These are phyloP conservation scores for Lodderomyces elongisporus DNA, from an alignment of 1,139 yeast species.

Conservation along the genomic window DNA sequence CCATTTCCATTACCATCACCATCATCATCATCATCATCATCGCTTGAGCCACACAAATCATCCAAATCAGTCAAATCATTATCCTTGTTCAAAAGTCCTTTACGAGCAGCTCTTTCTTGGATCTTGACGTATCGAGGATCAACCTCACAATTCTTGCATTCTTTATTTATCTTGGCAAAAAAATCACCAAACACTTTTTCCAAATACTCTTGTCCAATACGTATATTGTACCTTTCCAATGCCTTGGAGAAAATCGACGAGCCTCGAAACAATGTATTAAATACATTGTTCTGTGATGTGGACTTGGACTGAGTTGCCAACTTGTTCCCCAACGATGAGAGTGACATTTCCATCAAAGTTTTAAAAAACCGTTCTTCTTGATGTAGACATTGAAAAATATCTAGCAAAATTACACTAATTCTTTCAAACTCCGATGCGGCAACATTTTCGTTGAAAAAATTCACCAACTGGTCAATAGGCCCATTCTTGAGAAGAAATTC, in stretches of 20 bases:
- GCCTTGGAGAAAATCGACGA: conserved; percentile 78
- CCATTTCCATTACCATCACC: conserved; percentile 22
- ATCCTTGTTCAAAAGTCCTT: conserved; percentile 16
- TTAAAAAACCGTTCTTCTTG: conserved; percentile 67
- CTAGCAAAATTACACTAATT: conserved; percentile 51
- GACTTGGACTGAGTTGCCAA: conserved; percentile 41
- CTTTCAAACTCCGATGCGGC: conserved; percentile 49
- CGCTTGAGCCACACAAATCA: no score
- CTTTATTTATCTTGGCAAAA: conserved; percentile 49
- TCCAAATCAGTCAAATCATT: conserved; percentile 17
- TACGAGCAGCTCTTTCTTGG: conserved; percentile 34
- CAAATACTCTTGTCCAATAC: conserved; percentile 76
- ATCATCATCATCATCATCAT: conserved; percentile 20
- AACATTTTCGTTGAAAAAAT: conserved; percentile 40
- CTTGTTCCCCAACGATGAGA: conserved; percentile 36
- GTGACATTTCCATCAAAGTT: conserved; percentile 61
- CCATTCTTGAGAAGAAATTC: conserved; percentile 54
- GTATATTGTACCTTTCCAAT: conserved; percentile 67
- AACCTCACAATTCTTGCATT: conserved; percentile 61
- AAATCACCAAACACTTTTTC: conserved; percentile 69
- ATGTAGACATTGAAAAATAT: conserved; percentile 60
- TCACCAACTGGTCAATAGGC: conserved; percentile 47
- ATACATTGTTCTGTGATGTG: conserved; percentile 40
- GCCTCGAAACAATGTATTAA: conserved; percentile 80
- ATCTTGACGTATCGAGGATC: conserved; percentile 56